Conservation (phyloP, 2,329 filamentous ascomycete species). For the Cercospora berteroae region DNA sequence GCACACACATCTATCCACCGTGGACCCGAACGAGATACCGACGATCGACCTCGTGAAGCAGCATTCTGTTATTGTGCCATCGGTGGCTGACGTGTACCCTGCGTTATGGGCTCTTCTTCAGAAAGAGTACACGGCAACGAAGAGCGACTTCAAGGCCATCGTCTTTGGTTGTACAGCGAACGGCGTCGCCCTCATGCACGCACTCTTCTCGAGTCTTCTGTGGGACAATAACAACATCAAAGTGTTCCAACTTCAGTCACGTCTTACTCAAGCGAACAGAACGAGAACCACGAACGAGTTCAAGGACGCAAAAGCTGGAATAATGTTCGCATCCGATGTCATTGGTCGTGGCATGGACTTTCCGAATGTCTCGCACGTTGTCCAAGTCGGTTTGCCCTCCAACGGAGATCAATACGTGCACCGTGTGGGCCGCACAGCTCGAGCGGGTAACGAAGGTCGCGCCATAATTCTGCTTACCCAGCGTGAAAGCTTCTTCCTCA, state of each 20-base stretch:
- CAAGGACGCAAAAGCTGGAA: slow-evolving; percentile 47
- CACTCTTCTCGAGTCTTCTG: slow-evolving; percentile 39
- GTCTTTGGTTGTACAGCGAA: slow-evolving; percentile 51
- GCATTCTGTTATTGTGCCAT: slow-evolving; percentile 43
- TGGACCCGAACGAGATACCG: slow-evolving; percentile 46
- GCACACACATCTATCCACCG: slow-evolving; percentile 45
- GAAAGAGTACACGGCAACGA: slow-evolving; percentile 42
- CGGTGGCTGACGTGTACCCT: slow-evolving; percentile 46
- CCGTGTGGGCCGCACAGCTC: slow-evolving; percentile 86
- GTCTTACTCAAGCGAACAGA: slow-evolving; percentile 44
- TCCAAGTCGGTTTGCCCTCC: slow-evolving; percentile 65
- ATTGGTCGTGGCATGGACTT: slow-evolving; percentile 97
- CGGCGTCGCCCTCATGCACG: slow-evolving; percentile 45
- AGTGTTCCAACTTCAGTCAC: slow-evolving; percentile 46
- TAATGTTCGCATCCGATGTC: slow-evolving; percentile 63
- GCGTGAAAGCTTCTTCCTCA: slow-evolving; percentile 53
- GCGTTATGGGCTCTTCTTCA: slow-evolving; percentile 48
- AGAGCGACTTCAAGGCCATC: slow-evolving; percentile 46
- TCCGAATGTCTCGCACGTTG: slow-evolving; percentile 88
- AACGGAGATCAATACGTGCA: slow-evolving; percentile 72
- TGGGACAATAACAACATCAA: slow-evolving; percentile 35
- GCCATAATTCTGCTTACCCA: slow-evolving; percentile 55
- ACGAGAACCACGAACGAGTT: slow-evolving; percentile 47
- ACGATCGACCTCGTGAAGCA: slow-evolving; percentile 52
- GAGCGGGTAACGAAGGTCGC: slow-evolving; percentile 71